Evolutionary conservation across 306 rosid genomes (phyloP), one percentile per base, ranked within the genome.

Genomic region (Leucaena leucocephala): DNA sequence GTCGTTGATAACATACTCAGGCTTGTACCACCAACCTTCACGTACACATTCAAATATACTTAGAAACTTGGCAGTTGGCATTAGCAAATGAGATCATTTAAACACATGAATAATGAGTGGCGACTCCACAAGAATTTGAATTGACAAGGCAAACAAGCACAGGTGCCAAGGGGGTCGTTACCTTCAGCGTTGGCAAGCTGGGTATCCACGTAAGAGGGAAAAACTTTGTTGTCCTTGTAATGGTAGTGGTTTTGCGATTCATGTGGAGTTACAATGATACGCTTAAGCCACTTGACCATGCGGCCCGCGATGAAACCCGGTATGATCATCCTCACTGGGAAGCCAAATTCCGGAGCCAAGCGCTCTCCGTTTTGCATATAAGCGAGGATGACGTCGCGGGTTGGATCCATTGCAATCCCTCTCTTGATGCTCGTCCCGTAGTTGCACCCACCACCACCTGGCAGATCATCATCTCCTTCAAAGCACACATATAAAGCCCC

Each of bases 21-120:
- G 92, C 83, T 87, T 94, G 81, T 91, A 94, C 98, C 98, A 94
- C 98, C 97, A 94, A 5, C 86, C 98, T 93, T 82, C 90, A 76
- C 39, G 14, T n/a, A n/a, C n/a, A n/a, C 48, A 19, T 22, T 7
- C 44, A 7, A n/a, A 42, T 3, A 17, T 16, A 52, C 5, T 17
- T 27, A 33, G 5, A 17, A 35, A 3, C 61, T 38, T 2, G n/a
- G 5, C 1, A 14, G 54, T 13, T 19, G 12, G 12, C 27, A 38
- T 36, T 4, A 36, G 6, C 19, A 38, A n/a, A 19, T 19, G 6
- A 36, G 5, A n/a, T 36, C 19, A 16, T 64, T 61, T 38, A 3
- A n/a, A 4, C 14, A 10, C 9, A 68, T 12, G 61, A n/a, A n/a
- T n/a, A 17, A 19, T 8, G 6, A 12, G 8, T 0, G 2, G 14